These are phyloP conservation scores for Typha latifolia DNA, from an alignment of 176 grass and related monocot species.

Conservation along the genomic window DNA sequence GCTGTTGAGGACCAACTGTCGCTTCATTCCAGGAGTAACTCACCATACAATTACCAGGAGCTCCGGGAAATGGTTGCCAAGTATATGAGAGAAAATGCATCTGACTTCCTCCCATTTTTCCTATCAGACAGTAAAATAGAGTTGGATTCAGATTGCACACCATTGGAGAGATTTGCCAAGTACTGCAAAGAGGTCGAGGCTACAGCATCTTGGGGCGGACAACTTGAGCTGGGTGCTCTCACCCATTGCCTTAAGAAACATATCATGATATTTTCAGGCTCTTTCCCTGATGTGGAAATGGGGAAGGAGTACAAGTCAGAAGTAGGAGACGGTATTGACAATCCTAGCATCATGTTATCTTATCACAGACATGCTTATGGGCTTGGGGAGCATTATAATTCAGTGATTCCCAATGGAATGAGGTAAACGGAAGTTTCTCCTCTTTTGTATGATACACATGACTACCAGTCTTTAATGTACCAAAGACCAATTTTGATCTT, in stretches of 20 bases:
- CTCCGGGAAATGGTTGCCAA: constrained; percentile 67
- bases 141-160: constrained; percentile 29
- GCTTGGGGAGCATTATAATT: constrained; percentile 96
- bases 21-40: constrained; percentile 26
- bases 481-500: no score
- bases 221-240: constrained; percentile 82
- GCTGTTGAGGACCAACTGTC: constrained; percentile 83
- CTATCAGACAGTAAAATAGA: constrained; percentile 70
- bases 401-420: constrained; percentile 38
- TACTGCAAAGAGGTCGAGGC: constrained; percentile 69
- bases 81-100: constrained; percentile 61
- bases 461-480: not conserved
- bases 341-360: constrained; percentile 56
- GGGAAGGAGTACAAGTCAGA: constrained; percentile 74
- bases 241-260: constrained; percentile 81
- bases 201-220: constrained; percentile 82
- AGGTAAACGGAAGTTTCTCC: constrained; percentile 11
- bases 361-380: constrained; percentile 92
- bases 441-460: constrained; percentile 13
- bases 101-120: constrained; percentile 79
- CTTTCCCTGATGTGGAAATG: constrained; percentile 95
- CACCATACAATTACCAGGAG: constrained; percentile 52
- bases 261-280: constrained; percentile 79
- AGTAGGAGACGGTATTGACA: constrained; percentile 7
- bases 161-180: constrained; percentile 47